A percentile compares a stretch with the other conserved stretches of the same genome.
Evolutionary conservation across 306 rosid genomes (phyloP).

Genomic region (Glycyrrhiza uralensis): DNA sequence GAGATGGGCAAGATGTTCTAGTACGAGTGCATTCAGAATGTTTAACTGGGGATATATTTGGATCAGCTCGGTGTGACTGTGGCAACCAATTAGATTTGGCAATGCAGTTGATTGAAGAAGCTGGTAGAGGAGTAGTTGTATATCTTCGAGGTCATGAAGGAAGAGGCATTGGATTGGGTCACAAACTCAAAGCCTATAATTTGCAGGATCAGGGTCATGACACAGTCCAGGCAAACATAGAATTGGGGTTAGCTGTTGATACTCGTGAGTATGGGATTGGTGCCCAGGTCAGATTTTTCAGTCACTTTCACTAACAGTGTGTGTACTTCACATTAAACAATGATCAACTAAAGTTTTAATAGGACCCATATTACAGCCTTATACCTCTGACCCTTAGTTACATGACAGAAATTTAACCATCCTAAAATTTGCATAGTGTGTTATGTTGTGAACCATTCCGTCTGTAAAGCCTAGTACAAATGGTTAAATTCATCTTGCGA

Average conservation of each 20-base stretch:
- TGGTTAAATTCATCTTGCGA: no score
- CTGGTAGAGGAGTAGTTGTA: conserved; percentile 70
- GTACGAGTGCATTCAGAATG: conserved; percentile 90
- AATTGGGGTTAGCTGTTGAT: conserved; percentile 82
- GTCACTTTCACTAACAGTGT: background rate
- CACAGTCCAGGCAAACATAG: conserved; percentile 77
- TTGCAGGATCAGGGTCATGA: conserved; percentile 86
- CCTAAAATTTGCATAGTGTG: no score
- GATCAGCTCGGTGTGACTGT: conserved; percentile 85
- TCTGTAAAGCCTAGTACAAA: no score
- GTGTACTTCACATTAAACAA: no score
- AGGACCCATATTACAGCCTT: no score
- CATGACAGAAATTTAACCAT: no score
- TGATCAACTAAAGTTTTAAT: no score
- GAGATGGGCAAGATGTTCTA: conserved; percentile 69
- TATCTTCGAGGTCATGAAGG: conserved; percentile 96
- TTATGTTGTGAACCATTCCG: no score
- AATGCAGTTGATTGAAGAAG: conserved; percentile 67
- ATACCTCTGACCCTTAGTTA: no score
- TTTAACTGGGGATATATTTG: conserved; percentile 86
- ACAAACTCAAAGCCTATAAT: conserved; percentile 78
- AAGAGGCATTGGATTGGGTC: conserved; percentile 85
- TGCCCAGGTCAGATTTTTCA: conserved; percentile 60
- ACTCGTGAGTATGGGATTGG: conserved; percentile 84
- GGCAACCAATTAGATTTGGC: conserved; percentile 88